These are phyloP conservation scores for Claviceps arundinis DNA, from an alignment of 2,329 filamentous ascomycete genomes.

Conservation along the genomic window DNA sequence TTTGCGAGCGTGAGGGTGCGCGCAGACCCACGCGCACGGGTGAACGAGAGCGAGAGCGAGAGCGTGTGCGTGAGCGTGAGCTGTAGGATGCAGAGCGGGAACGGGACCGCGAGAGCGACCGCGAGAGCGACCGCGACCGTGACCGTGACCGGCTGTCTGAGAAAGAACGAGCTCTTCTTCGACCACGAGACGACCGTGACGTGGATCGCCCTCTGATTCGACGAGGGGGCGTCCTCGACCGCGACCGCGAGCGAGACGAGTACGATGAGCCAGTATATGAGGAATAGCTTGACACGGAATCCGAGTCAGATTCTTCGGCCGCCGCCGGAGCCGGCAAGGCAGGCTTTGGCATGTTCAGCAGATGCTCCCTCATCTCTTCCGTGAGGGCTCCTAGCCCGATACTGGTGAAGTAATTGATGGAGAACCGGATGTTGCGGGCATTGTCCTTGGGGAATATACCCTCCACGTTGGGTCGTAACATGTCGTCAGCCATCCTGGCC, in stretches of 20 bases:
- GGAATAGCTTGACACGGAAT: constrained; percentile 66
- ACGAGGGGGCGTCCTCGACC: constrained; percentile 2
- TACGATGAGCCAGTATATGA: constrained; percentile 38
- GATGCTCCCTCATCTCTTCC: constrained; percentile 83
- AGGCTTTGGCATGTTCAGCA: constrained; percentile 83
- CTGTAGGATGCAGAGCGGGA: not conserved
- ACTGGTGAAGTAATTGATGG: constrained; percentile 98
- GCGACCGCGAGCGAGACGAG: constrained; percentile 7
- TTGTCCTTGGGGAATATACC: constrained; percentile 87
- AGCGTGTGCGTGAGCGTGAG: not conserved
- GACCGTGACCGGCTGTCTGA: constrained; percentile 6
- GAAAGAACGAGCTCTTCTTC: constrained; percentile 2
- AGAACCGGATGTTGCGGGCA: constrained; percentile 82
- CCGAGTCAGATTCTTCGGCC: constrained; percentile 48
- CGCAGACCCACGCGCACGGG: not conserved
- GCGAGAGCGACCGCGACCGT: constrained; percentile 3
- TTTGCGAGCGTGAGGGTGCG: not conserved
- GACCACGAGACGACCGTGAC: constrained; percentile 2
- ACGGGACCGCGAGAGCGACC: constrained; percentile 3
- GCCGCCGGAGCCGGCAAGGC: constrained; percentile 54
- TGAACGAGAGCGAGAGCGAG: constrained; percentile 4
- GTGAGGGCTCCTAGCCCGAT: constrained; percentile 93
- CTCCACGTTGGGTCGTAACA: constrained; percentile 62
- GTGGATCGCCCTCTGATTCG: constrained; percentile 5
- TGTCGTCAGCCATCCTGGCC: constrained; percentile 63